These are phyloP conservation scores for Suillus spraguei DNA, from an alignment of 768 basidiomycete genomes.

Conservation along the genomic window DNA sequence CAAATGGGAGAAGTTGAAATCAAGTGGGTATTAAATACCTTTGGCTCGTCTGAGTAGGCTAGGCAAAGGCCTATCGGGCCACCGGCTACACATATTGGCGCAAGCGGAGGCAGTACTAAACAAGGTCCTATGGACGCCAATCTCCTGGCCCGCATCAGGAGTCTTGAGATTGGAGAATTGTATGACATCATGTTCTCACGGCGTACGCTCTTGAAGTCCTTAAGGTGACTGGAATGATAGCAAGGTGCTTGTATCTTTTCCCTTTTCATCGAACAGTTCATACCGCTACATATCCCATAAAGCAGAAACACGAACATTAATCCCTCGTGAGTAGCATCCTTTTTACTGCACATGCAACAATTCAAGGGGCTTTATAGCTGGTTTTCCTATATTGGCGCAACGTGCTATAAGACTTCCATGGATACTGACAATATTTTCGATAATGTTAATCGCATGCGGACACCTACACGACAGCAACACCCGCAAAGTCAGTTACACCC, in stretches of 20 bases:
- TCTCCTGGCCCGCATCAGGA: neutral
- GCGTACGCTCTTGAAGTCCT: neutral
- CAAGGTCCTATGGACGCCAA: neutral
- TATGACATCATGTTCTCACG: slow-evolving; percentile 11
- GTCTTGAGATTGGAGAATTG: neutral
- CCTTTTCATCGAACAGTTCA: neutral
- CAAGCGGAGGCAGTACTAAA: neutral
- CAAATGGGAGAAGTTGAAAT: neutral
- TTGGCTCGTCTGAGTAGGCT: neutral
- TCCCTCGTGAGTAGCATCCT: neutral
- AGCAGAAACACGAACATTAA: slow-evolving; percentile 1
- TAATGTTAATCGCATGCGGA: neutral
- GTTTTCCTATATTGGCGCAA: neutral
- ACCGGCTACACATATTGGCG: too few species aligned
- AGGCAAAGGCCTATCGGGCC: neutral
- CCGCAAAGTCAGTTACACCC: too few species aligned
- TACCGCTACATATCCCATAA: slow-evolving; percentile 1
- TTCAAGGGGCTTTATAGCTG: neutral
- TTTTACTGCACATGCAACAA: neutral
- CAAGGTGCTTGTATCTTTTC: neutral
- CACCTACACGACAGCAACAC: slow-evolving; percentile 6
- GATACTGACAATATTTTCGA: neutral
- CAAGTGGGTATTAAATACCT: neutral
- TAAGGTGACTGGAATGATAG: neutral
- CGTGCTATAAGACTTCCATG: neutral